Evolutionary conservation across 2,329 filamentous ascomycete genomes (phyloP), one percentile per base, ranked within the genome.

Genomic region (Trichoderma pleuroti): DNA sequence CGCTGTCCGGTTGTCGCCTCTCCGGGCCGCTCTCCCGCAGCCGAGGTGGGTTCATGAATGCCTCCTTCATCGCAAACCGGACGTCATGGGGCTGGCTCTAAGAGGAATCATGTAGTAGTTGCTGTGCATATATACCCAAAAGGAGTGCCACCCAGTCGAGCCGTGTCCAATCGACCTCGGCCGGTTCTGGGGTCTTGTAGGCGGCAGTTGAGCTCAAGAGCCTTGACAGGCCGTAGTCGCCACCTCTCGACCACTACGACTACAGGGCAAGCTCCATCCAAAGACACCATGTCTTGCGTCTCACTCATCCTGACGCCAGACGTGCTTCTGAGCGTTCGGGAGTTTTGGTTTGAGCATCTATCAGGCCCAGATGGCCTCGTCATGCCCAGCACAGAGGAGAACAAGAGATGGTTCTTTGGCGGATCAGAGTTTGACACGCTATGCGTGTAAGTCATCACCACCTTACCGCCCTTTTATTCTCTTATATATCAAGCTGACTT

Each of bases 281-380:
- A 70, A 21, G 54, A 68, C 64, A 62, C n/a, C 12, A 68, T 72
- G 72, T 52, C 64, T 18, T 64, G 60, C 28, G 18, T 78, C 6
- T 68, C 72, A 24, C 32, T 70, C 0, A 62, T 76, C 21, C 72
- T 82, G n/a, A 80, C 75, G 9, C 75, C 76, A 0, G 74, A 72
- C 0, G 72, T 80, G 16, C 75, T 82, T 6, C 71, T 77, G 32
- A 75, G 75, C 30, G 61, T 83, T 1, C 76, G 77, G 10, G 72
- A 74, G n/a, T 81, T 83, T 65, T 83, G 81, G 81, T 83, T 81
- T 72, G 80, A 78, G 73, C 78, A 82, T 66, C 42, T 82, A 1
- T 68, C 75, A 0, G 60, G 70, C 11, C 76, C 76, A 2, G 74
- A 80, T 30, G 72, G 75, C 16, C 69, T 76, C 10, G 66, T 80